Evolutionary conservation across 2,329 filamentous ascomycete genomes (phyloP), one percentile per base, ranked within the genome.

Genomic region (Trichoderma sp.): DNA sequence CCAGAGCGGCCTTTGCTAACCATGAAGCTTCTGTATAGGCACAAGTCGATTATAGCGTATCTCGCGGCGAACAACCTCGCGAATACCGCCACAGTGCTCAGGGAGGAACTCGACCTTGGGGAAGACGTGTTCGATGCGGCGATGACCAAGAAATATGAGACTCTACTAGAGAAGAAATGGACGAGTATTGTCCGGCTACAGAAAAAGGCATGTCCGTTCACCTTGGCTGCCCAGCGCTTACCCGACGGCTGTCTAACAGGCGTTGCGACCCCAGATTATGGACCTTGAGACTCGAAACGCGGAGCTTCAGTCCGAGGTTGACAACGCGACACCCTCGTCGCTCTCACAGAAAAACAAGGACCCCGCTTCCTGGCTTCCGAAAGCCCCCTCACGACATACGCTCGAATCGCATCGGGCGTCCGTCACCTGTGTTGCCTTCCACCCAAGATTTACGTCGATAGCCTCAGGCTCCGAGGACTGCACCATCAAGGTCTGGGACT

Each of bases 401-500:
- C 87, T 98, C 15, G 88, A 97, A 81, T 95, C 92, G 20, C 95
- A 97, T 81, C 89, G 93, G 76, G 85, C 89, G 30, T 88, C 93
- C 13, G 90, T 98, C 72, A 97, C 91, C 71, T 95, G 93, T 77
- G 90, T 98, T 71, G 94, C 95, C n/a, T 98, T 98, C 79, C 95
- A 98, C 80, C 95, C 95, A 0, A 87, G 96, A 36, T 98, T 97
- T 82, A 95, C 94, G 13, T 95, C 93, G 6, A 85, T 98, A 26
- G 95, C 95, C 15, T 96, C 94, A 0, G 95, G 93, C n/a, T 97
- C 94, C 6, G 95, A 97, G 80, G 95, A 98, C 80, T 93, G 90
- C 70, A 97, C 93, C 4, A 97, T 98, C 80, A 98, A 98, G 78
- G 94, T 98, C 71, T 98, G 95, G 95, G 95, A 98, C 78, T 98